These are phyloP conservation scores for Cyberlindnera mrakii DNA, from an alignment of 805 yeast species.

Conservation along the genomic window DNA sequence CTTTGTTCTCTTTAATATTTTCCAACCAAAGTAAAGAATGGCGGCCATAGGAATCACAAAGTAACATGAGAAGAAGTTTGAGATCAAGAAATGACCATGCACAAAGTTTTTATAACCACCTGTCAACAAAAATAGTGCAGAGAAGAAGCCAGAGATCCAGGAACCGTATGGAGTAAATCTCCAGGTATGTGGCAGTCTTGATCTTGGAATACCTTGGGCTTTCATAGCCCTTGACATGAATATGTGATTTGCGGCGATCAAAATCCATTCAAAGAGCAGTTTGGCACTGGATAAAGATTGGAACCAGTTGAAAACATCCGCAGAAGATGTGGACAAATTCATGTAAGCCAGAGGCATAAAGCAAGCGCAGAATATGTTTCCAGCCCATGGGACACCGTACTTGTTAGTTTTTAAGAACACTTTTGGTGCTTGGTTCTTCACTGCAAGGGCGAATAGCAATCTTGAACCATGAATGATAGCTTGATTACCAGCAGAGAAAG, in stretches of 20 bases:
- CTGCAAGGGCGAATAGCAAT: conserved; percentile 31
- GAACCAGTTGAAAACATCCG: conserved; percentile 32
- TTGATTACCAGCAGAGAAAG: conserved; percentile 33
- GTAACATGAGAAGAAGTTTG: conserved; percentile 14
- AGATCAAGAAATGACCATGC: conserved; percentile 23
- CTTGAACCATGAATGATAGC: conserved; percentile 27
- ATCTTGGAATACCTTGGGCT: conserved; percentile 28
- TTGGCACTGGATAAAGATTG: conserved; percentile 28
- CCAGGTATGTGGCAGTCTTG: conserved; percentile 14
- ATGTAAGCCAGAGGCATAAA: conserved; percentile 35
- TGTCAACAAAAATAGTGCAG: conserved; percentile 26
- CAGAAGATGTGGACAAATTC: conserved; percentile 23
- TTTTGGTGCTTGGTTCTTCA: conserved; percentile 33
- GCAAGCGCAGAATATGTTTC: conserved; percentile 23
- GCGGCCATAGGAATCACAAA: conserved; percentile 25
- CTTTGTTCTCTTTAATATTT: conserved; percentile 27
- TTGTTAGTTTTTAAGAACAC: conserved; percentile 28
- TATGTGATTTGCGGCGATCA: conserved; percentile 29
- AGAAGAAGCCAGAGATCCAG: conserved; percentile 27
- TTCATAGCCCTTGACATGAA: conserved; percentile 30
- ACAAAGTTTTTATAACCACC: conserved; percentile 32
- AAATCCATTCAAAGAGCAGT: conserved; percentile 27
- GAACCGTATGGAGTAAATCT: conserved; percentile 23
- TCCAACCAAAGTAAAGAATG: conserved; percentile 28
- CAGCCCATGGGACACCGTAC: conserved; percentile 29